phyloP scores from a whole-genome alignment of 2,329 filamentous ascomycete genomes.

The Fusarium albosuccineum region DNA sequence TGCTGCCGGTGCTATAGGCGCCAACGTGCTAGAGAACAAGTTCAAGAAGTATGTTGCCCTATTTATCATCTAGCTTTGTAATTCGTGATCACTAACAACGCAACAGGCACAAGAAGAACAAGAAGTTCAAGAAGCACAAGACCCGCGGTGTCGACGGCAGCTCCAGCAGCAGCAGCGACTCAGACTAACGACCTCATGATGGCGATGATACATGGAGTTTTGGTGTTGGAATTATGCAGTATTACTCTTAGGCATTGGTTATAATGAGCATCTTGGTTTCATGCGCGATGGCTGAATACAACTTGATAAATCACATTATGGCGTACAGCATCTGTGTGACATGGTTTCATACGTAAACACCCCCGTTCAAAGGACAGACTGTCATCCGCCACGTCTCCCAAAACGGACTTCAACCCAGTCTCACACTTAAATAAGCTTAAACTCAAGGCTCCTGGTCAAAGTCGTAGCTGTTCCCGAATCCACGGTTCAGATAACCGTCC shows the following conservation, averaged over 20 bases:
- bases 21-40: conserved; percentile 63
- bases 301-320: neutral
- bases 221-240: conserved; percentile 13
- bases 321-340: neutral
- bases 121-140: conserved; percentile 49
- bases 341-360: too few species aligned
- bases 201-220: conserved; percentile 22
- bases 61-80: neutral
- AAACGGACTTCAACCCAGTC: neutral
- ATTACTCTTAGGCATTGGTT: neutral
- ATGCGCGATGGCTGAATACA: neutral
- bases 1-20: conserved; percentile 66
- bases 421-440: conserved; percentile 20
- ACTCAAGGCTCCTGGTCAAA: conserved; percentile 62
- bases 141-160: conserved; percentile 36
- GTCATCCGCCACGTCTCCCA: too few species aligned
- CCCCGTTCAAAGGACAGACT: too few species aligned
- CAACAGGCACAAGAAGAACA: conserved; percentile 52
- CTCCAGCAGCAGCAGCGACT: conserved; percentile 46
- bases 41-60: conserved; percentile 47
- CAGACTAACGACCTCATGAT: conserved; percentile 38
- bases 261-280: neutral
- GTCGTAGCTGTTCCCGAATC: conserved; percentile 73
- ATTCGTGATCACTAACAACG: neutral
- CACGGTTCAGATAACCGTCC: conserved; percentile 65